Evolutionary conservation across 2,329 filamentous ascomycete genomes (phyloP), one percentile per base, ranked within the genome.

Genomic region (Trichophyton benhamiae): DNA sequence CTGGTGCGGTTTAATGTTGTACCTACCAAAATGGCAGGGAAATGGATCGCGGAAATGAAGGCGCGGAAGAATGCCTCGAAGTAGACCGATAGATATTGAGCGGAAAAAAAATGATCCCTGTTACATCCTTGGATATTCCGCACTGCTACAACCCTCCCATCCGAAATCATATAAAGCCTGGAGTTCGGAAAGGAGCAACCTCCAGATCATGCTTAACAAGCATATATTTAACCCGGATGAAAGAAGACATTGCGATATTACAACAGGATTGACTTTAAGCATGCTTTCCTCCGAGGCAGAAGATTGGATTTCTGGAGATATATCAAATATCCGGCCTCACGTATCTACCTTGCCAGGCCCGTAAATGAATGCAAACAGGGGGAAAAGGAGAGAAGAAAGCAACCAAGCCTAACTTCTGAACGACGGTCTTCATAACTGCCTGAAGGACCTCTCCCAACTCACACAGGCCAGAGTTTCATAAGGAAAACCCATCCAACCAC

Each of bases 1-100:
- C 75, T 97, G 65, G 83, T 97, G 25, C 85, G 80, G 70, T 84
- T 99, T 33, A 91, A 89, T 70, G 84, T 97, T 1, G 80, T 99
- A 65, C 92, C 92, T 0, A 86, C 82, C 68, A 75, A 73, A 2
- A 84, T 83, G 74, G 85, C 87, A 0, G 80, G 80, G 7, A 80
- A 73, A n/a, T 99, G 91, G 86, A 85, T 96, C 41, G 82, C 83
- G 65, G 88, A 94, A 67, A 91, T 91, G 72, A 97, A 96, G 78
- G 81, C 78, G 68, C 85, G 88, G 72, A 89, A 84, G 65, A 65
- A 30, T 58, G 60, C 41, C n/a, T 44, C 53, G 9, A 11, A 13
- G 11, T 20, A 30, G 60, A 41, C n/a, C 53, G 46, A n/a, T 6
- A 8, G 46, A 27, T 27, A 52, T 25, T 1, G 0, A 38, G 33